Evolutionary conservation across 495 filamentous ascomycete genomes (phyloP), one percentile per base, ranked within the genome.

Genomic region (Platismatia glauca): DNA sequence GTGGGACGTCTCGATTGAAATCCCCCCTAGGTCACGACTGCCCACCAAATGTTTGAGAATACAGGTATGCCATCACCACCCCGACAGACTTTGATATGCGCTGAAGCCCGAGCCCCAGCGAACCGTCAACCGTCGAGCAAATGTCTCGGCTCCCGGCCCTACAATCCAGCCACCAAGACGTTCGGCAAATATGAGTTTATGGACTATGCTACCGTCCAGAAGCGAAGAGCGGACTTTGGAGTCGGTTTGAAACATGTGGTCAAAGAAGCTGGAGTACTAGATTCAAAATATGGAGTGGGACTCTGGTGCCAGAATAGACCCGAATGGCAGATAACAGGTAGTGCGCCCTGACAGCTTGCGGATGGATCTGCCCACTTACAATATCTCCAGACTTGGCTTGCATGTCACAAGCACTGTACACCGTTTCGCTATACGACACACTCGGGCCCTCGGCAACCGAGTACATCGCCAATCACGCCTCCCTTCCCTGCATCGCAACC

Each of bases 351-450:
- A 57, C 37, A 41, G 56, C 31, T 24, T 34, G 44, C 48, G 29
- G n/a, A 41, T 35, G 5, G 20, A 55, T 39, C 50, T 50, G n/a
- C 12, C 37, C 22, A 57, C 53, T 63, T 34, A 63, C 20, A 20
- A 33, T 11, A 20, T 24, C 44, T 35, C 27, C 29, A 91, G 94
- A 98, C 82, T 75, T 98, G 67, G 94, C 86, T 46, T 89, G 91
- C 67, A 84, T 90, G 76, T 91, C 90, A 24, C 95, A 97, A 76
- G 84, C 87, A 24, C 82, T 97, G 39, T 97, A 80, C 74, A 88
- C 88, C 33, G 91, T 97, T 62, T 96, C 93, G 18, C 88, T 98
- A 46, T 98, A 98, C 78, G 94, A 98, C 75, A 96, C 94, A 18
- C 81, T 98, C 24, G 92, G 94, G 22, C 82, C 94, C 38, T 88